These are phyloP conservation scores for Microsporum audouinii DNA, from an alignment of 2,329 filamentous ascomycete species.

Conservation along the genomic window DNA sequence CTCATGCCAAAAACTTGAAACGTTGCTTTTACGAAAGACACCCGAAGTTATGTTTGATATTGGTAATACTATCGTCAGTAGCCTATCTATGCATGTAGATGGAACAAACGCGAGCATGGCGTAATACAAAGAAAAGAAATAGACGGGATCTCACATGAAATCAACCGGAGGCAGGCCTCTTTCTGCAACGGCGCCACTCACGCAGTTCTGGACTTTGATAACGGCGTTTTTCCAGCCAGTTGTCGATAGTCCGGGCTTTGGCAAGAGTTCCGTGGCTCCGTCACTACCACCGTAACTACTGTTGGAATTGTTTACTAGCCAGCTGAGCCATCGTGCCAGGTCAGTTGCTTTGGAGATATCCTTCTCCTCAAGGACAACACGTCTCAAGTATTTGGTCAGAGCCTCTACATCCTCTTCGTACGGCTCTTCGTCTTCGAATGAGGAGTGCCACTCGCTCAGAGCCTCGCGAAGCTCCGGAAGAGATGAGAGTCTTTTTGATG, in stretches of 20 bases:
- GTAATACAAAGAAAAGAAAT: not conserved
- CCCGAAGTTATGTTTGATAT: not conserved
- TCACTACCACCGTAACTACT: not conserved
- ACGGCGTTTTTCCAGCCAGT: conserved; percentile 14
- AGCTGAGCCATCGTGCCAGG: conserved; percentile 53
- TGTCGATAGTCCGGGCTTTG: not conserved
- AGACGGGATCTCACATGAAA: conserved; percentile 23
- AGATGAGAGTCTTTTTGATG: conserved; percentile 43
- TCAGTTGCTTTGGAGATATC: conserved; percentile 64
- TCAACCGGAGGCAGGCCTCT: conserved; percentile 48
- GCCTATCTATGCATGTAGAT: not conserved
- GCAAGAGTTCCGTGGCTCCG: not conserved
- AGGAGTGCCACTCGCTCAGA: conserved; percentile 61
- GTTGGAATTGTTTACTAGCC: conserved; percentile 28
- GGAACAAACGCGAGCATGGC: not conserved
- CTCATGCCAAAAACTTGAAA: not conserved
- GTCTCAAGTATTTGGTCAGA: conserved; percentile 58
- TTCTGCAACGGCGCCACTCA: conserved; percentile 45
- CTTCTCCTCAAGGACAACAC: conserved; percentile 62
- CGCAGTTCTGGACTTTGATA: conserved; percentile 19
- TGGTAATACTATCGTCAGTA: not conserved
- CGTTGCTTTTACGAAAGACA: not conserved
- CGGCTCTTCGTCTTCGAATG: conserved; percentile 63
- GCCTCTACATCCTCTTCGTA: conserved; percentile 67
- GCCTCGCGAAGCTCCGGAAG: conserved; percentile 60